Evolutionary conservation across 768 basidiomycete species (phyloP).

Genomic region (Tulasnella sp.): DNA sequence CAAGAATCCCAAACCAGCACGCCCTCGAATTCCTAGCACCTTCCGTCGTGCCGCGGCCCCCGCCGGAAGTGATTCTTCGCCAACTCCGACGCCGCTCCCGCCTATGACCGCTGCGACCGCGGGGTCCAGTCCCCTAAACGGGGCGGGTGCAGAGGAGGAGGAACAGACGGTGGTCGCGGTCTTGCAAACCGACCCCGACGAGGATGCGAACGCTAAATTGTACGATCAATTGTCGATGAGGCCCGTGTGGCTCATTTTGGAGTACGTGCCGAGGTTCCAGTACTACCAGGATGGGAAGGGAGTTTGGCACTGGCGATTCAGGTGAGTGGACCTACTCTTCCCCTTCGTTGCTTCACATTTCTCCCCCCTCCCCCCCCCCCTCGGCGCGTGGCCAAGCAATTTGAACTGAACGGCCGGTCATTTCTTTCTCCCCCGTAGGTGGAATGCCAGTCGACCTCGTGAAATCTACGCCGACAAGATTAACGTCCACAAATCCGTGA

Average conservation of each 20-base stretch:
- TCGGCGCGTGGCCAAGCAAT: neutral
- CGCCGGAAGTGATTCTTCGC: neutral
- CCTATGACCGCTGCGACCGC: neutral
- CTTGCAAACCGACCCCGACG: neutral
- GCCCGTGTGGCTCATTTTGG: conserved; percentile 24
- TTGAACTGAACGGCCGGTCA: too few species aligned
- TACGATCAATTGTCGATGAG: conserved; percentile 4
- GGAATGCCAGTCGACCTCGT: neutral
- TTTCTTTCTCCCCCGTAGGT: neutral
- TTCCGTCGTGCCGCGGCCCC: neutral
- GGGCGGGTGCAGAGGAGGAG: neutral
- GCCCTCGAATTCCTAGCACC: conserved; percentile 2
- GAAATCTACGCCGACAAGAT: conserved; percentile 7
- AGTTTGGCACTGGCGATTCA: conserved; percentile 12
- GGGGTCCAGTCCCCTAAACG: neutral
- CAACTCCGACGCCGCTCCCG: neutral
- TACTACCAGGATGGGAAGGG: conserved; percentile 20
- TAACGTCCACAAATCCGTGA: conserved; percentile 1
- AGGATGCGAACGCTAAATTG: neutral
- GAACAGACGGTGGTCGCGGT: neutral
- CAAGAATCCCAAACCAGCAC: neutral
- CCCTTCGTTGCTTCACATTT: neutral
- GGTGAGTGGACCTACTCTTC: neutral
- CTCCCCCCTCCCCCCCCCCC: neutral
- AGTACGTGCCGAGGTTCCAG: conserved; percentile 14